Conservation (phyloP, 129 eudicot species). For the Centrapalus pauciflorus region DNA sequence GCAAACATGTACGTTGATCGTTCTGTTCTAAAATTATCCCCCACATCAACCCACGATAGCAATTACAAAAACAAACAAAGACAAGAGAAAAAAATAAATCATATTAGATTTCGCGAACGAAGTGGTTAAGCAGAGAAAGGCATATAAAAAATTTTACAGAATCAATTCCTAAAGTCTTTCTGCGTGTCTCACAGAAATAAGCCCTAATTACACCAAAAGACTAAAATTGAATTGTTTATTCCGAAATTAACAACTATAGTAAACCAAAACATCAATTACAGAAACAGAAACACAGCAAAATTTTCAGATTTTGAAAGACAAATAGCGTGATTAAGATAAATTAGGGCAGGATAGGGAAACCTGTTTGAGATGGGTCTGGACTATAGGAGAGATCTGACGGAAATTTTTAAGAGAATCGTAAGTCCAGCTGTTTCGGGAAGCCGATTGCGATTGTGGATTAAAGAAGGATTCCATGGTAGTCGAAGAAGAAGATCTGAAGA, state of each 20-base stretch:
- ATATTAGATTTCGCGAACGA: neutral
- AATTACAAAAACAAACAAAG: neutral
- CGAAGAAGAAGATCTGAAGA: neutral
- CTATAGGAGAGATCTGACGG: conserved; percentile 77
- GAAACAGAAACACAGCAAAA: neutral
- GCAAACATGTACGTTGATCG: no score
- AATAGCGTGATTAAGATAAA: neutral
- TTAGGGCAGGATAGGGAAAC: conserved; percentile 19
- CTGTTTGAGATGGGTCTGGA: conserved; percentile 91
- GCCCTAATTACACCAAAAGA: neutral
- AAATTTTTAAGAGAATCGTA: conserved; percentile 80
- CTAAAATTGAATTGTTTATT: neutral
- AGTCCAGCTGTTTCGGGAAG: conserved; percentile 52
- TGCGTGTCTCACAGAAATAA: neutral
- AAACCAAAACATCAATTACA: neutral
- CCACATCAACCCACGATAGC: neutral
- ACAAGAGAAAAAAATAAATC: neutral
- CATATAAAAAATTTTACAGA: neutral
- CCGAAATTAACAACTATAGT: neutral
- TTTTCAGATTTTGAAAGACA: neutral
- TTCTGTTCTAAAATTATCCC: neutral
- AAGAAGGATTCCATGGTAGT: conserved; percentile 61
- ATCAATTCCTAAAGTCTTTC: neutral
- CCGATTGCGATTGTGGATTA: conserved; percentile 44
- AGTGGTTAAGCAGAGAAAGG: neutral